These are phyloP conservation scores for Boletus insuetus DNA, from an alignment of 768 basidiomycete genomes.

Conservation along the genomic window DNA sequence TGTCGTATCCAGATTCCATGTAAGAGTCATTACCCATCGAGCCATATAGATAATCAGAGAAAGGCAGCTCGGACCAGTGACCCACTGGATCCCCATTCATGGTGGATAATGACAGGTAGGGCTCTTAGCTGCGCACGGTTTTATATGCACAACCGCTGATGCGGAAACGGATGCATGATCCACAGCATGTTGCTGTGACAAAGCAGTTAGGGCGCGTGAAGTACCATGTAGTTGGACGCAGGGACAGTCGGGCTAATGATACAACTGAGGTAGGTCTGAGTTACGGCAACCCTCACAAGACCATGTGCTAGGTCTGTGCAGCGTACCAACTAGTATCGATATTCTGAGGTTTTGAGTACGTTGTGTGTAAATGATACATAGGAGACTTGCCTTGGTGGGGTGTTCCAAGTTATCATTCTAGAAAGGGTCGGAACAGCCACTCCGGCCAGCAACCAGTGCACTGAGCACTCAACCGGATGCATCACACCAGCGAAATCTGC, in stretches of 20 bases:
- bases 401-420: slow-evolving; percentile 13
- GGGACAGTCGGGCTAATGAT: neutral
- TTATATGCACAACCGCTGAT: slow-evolving; percentile 13
- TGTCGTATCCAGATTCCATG: neutral
- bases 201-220: neutral
- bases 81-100: slow-evolving; percentile 10
- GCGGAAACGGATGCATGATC: neutral
- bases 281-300: slow-evolving; percentile 5
- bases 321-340: slow-evolving; percentile 19
- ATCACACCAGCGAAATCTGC: slow-evolving; percentile 6
- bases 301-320: neutral
- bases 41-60: neutral
- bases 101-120: neutral
- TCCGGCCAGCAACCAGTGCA: slow-evolving; percentile 7
- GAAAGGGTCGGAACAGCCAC: slow-evolving; percentile 18
- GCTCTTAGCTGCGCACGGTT: neutral
- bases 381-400: neutral
- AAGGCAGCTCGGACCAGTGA: slow-evolving; percentile 7
- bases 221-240: neutral
- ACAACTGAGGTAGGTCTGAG: neutral
- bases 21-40: neutral
- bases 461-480: neutral
- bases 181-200: slow-evolving; percentile 29
- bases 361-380: neutral
- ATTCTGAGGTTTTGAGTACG: slow-evolving; percentile 16